These are phyloP conservation scores for Medicago ruthenica DNA, from an alignment of 306 rosid species.

Conservation along the genomic window DNA sequence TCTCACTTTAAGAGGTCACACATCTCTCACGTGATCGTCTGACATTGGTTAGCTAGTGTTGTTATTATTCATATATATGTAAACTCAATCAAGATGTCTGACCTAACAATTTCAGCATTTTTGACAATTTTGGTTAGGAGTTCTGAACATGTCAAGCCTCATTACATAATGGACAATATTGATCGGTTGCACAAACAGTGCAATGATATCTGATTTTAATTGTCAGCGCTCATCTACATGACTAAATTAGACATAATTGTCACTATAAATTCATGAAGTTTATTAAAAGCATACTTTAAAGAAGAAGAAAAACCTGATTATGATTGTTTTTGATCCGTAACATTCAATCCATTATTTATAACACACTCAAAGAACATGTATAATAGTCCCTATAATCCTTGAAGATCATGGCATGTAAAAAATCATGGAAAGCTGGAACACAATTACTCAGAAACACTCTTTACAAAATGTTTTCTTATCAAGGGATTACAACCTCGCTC, in stretches of 20 bases:
- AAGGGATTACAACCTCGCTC: conserved; percentile 77
- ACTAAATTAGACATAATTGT: not conserved
- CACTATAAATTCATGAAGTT: not conserved
- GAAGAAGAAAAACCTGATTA: not conserved
- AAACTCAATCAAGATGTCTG: too few relatives aligned
- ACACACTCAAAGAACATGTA: not conserved
- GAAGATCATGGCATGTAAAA: conserved; percentile 42
- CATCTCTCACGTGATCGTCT: too few relatives aligned
- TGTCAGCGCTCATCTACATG: not conserved
- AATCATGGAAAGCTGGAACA: conserved; percentile 55
- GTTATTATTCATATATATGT: too few relatives aligned
- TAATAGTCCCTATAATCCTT: conserved; percentile 2
- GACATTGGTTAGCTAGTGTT: too few relatives aligned
- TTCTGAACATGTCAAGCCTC: not conserved
- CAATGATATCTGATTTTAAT: not conserved
- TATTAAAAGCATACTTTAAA: not conserved
- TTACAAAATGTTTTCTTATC: conserved; percentile 87
- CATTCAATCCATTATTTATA: conserved; percentile 9
- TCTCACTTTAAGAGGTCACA: too few relatives aligned
- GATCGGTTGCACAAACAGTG: not conserved
- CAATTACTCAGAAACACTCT: conserved; percentile 70
- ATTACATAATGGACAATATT: not conserved
- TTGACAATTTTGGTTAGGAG: too few relatives aligned
- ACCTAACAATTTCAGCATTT: too few relatives aligned
- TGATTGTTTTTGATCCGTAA: not conserved